A percentile compares a stretch with the other conserved stretches of the same genome.
phyloP scores from a whole-genome alignment of 2,329 filamentous ascomycete genomes.

The Zymoseptoria pseudotritici region DNA sequence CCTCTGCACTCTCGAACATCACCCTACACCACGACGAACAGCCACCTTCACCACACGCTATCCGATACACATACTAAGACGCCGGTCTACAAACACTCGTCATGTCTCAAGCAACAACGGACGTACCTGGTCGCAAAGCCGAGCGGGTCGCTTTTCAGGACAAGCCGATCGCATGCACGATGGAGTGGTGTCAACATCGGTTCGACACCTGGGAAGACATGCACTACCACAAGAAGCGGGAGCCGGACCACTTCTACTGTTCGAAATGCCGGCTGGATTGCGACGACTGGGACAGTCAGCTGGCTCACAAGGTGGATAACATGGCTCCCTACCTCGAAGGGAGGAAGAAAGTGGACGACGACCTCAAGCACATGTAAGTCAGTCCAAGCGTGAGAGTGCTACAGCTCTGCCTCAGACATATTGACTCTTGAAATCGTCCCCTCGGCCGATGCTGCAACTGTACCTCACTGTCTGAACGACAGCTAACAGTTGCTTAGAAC shows the following conservation, averaged over 20 bases:
- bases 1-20: not conserved
- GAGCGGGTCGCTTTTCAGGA: constrained; percentile 4
- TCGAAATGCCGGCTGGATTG: constrained; percentile 35
- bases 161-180: constrained; percentile 31
- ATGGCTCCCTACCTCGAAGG: constrained; percentile 26
- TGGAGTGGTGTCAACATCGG: constrained; percentile 40
- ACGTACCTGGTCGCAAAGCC: not conserved
- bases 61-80: not conserved
- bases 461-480: not conserved
- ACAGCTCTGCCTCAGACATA: not conserved
- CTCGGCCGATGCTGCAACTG: too few species aligned
- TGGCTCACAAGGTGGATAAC: constrained; percentile 28
- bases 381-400: constrained; percentile 17
- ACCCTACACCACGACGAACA: not conserved
- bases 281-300: constrained; percentile 26
- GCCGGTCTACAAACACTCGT: too few species aligned
- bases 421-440: too few species aligned
- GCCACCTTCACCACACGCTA: not conserved
- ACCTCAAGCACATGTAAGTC: constrained; percentile 34
- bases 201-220: constrained; percentile 43
- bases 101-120: not conserved
- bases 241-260: constrained; percentile 40
- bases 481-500: not conserved
- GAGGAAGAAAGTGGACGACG: constrained; percentile 11
- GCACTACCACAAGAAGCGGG: constrained; percentile 44